Evolutionary conservation across 306 rosid species (phyloP).

Genomic region (Quercus glauca): DNA sequence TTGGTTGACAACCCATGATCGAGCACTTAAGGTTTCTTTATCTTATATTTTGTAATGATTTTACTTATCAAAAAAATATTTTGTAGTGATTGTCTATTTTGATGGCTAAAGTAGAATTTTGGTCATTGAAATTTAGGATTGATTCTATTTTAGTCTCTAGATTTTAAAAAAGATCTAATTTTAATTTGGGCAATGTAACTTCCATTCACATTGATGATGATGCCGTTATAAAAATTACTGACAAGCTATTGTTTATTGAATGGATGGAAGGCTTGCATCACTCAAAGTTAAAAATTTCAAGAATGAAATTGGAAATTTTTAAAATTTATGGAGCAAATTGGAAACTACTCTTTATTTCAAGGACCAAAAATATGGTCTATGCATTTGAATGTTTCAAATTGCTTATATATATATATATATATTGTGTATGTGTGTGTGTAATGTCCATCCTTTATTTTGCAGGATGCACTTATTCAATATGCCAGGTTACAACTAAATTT

Average conservation of each 20-base stretch:
- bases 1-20: conserved; percentile 89
- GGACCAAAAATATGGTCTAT: not conserved
- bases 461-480: conserved; percentile 77
- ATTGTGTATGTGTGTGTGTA: not conserved
- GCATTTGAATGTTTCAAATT: not conserved
- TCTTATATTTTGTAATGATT: conserved; percentile 8
- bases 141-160: not conserved
- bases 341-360: not conserved
- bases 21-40: conserved; percentile 68
- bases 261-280: not conserved
- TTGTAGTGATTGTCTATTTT: not conserved
- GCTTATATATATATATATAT: not conserved
- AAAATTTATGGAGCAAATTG: not conserved
- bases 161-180: not conserved
- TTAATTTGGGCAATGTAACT: not conserved
- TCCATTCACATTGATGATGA: not conserved
- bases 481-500: conserved; percentile 76
- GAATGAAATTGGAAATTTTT: not conserved
- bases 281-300: not conserved
- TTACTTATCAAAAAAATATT: not conserved
- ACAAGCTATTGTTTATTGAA: not conserved
- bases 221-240: not conserved
- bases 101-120: not conserved
- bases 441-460: conserved; percentile 28
- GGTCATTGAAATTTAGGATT: not conserved